phyloP scores from a whole-genome alignment of 2,329 filamentous ascomycete species.

The Nectriaceae sp. region DNA sequence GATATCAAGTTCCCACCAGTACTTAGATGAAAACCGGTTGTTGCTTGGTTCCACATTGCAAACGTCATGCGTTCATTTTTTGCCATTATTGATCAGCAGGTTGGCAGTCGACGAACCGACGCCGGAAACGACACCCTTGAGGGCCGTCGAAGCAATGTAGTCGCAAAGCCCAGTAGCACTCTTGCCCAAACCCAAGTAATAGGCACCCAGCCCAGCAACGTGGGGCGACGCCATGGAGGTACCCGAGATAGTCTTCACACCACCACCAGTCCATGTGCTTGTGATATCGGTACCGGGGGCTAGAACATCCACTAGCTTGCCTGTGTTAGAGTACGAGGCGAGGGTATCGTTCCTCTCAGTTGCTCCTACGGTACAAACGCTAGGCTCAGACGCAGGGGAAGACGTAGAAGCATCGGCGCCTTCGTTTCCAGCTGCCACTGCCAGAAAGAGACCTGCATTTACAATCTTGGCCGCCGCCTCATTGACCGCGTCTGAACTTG shows the following conservation, averaged over 20 bases:
- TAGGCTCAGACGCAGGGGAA: constrained; percentile 50
- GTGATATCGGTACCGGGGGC: constrained; percentile 50
- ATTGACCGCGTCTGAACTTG: constrained; percentile 47
- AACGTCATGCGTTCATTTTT: too few species aligned
- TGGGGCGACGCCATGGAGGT: constrained; percentile 66
- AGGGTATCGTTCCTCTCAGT: constrained; percentile 40
- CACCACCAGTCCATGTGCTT: constrained; percentile 48
- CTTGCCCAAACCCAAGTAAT: constrained; percentile 44
- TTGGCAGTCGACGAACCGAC: constrained; percentile 49
- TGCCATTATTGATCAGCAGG: constrained; percentile 59
- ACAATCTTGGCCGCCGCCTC: neutral
- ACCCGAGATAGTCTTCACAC: constrained; percentile 52
- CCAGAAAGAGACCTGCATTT: constrained; percentile 50
- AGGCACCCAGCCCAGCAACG: constrained; percentile 53
- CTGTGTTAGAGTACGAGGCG: constrained; percentile 54
- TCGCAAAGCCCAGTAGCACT: constrained; percentile 48
- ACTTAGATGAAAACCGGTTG: too few species aligned
- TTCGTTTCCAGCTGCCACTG: constrained; percentile 58
- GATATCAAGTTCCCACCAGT: too few species aligned
- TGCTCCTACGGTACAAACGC: constrained; percentile 56
- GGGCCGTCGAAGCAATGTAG: constrained; percentile 46
- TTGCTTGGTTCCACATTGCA: too few species aligned
- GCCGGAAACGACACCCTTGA: constrained; percentile 33
- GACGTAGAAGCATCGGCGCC: constrained; percentile 38
- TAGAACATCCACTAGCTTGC: constrained; percentile 49